Conservation (phyloP, 2,329 filamentous ascomycete genomes). For the Neocatenulostroma microsporum region DNA sequence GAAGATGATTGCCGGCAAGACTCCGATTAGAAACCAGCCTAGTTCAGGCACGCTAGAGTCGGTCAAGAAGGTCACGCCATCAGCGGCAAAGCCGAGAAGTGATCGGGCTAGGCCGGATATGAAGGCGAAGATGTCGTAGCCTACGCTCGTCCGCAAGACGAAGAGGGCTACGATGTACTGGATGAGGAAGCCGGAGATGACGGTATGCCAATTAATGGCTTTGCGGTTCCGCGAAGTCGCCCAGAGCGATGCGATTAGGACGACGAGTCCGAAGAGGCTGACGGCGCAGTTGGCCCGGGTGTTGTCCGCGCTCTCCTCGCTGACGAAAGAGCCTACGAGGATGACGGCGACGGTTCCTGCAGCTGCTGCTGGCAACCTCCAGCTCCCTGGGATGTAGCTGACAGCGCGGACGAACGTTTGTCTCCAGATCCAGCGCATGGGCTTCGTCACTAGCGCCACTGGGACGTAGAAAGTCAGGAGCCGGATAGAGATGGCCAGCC, state of each 20-base stretch:
- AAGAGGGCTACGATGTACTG: constrained; percentile 88
- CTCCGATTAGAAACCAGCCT: constrained; percentile 64
- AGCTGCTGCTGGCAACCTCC: constrained; percentile 57
- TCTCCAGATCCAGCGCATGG: constrained; percentile 61
- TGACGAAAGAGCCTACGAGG: constrained; percentile 68
- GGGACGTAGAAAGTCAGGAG: constrained; percentile 67
- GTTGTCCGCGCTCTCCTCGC: constrained; percentile 64
- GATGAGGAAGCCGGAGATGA: constrained; percentile 79
- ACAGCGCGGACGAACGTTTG: constrained; percentile 54
- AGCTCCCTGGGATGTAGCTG: constrained; percentile 56
- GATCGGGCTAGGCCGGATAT: constrained; percentile 66
- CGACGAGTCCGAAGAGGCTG: constrained; percentile 67
- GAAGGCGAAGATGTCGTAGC: constrained; percentile 86
- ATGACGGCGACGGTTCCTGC: constrained; percentile 61
- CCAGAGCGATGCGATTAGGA: constrained; percentile 63
- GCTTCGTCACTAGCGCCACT: constrained; percentile 56
- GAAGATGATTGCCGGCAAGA: constrained; percentile 91
- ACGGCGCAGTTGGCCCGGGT: constrained; percentile 71
- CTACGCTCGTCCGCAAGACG: constrained; percentile 70
- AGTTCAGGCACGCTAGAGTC: constrained; percentile 36
- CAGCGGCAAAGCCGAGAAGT: constrained; percentile 65
- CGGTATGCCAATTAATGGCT: constrained; percentile 41
- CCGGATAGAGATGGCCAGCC: constrained; percentile 65
- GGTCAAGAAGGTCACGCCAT: constrained; percentile 69
- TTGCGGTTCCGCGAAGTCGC: constrained; percentile 62